These are phyloP conservation scores for Royoungia palumana DNA, from an alignment of 768 basidiomycete species.

Conservation along the genomic window DNA sequence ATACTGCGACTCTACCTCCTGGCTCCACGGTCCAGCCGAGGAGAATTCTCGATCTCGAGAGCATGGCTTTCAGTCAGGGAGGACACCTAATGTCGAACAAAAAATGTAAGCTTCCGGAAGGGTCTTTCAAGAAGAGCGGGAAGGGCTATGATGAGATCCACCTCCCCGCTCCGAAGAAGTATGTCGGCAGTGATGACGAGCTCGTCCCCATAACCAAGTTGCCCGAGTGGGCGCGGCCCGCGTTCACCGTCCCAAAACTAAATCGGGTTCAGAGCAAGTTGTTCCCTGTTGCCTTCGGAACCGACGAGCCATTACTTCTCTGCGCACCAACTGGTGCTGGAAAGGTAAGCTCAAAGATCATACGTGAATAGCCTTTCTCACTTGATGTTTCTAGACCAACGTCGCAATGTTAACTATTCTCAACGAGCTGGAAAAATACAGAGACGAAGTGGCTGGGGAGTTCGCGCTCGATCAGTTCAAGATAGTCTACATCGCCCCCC, in stretches of 20 bases:
- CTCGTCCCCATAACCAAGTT: conserved; percentile 68
- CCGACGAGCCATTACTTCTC: conserved; percentile 90
- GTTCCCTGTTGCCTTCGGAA: conserved; percentile 89
- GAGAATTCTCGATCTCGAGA: conserved; percentile 81
- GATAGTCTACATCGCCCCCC: conserved; percentile 96
- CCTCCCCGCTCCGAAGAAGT: conserved; percentile 87
- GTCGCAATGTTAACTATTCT: conserved; percentile 96
- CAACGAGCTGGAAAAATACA: conserved; percentile 83
- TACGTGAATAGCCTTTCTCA: too few species aligned
- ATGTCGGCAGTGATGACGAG: conserved; percentile 59
- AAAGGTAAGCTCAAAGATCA: too few species aligned
- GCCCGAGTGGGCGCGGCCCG: conserved; percentile 84
- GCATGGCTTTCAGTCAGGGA: conserved; percentile 92
- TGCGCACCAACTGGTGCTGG: conserved; percentile 99
- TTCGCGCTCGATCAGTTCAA: conserved; percentile 81
- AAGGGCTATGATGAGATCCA: conserved; percentile 99
- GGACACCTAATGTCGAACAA: conserved; percentile 98
- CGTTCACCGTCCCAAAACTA: conserved; percentile 77
- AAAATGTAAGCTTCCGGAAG: conserved; percentile 95
- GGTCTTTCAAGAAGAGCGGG: conserved; percentile 95
- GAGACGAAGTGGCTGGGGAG: conserved; percentile 76
- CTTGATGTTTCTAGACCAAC: conserved; percentile 65
- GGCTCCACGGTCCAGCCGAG: conserved; percentile 87
- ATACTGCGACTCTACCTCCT: conserved; percentile 82
- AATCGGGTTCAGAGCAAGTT: conserved; percentile 96